Percentiles rank a stretch among this genome's conserved stretches.
These are phyloP conservation scores for Candida glucosophila DNA, from an alignment of 1,139 yeast species.

Conservation along the genomic window DNA sequence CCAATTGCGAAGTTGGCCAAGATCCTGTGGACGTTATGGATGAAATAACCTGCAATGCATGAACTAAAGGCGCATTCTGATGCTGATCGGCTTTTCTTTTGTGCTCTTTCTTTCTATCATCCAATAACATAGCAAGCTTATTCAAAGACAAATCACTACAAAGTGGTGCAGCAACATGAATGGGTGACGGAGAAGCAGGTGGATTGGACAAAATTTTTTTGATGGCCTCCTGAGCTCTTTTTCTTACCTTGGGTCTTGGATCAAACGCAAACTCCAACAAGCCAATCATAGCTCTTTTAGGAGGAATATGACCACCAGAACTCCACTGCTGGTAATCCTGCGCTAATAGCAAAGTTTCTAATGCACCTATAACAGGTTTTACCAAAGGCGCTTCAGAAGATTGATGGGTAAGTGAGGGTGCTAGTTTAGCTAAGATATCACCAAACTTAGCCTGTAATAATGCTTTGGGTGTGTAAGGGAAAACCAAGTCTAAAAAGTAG, in stretches of 20 bases:
- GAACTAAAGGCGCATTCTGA: conserved; percentile 53
- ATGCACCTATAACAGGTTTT: conserved; percentile 76
- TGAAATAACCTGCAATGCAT: conserved; percentile 65
- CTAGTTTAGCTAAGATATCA: conserved; percentile 69
- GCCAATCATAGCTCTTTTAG: conserved; percentile 76
- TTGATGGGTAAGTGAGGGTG: conserved; percentile 66
- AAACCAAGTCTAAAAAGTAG: conserved; percentile 72
- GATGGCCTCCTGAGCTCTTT: conserved; percentile 88
- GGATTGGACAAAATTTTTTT: conserved; percentile 53
- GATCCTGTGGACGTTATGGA: conserved; percentile 67
- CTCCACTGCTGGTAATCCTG: conserved; percentile 79
- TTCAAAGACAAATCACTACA: conserved; percentile 65
- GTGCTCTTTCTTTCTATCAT: conserved; percentile 16
- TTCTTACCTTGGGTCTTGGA: conserved; percentile 91
- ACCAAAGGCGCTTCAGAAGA: conserved; percentile 79
- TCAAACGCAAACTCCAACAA: conserved; percentile 75
- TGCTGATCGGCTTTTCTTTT: conserved; percentile 40
- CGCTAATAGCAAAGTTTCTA: conserved; percentile 70
- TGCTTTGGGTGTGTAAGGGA: conserved; percentile 65
- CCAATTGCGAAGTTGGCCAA: conserved; percentile 72
- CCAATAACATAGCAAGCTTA: conserved; percentile 39
- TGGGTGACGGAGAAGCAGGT: conserved; percentile 74
- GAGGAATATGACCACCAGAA: conserved; percentile 49
- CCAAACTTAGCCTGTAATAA: conserved; percentile 66
- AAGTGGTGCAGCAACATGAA: conserved; percentile 64